A percentile compares a stretch with the other conserved stretches of the same genome.
Evolutionary conservation across 306 rosid species (phyloP).

Genomic region (Dryas drummondii): DNA sequence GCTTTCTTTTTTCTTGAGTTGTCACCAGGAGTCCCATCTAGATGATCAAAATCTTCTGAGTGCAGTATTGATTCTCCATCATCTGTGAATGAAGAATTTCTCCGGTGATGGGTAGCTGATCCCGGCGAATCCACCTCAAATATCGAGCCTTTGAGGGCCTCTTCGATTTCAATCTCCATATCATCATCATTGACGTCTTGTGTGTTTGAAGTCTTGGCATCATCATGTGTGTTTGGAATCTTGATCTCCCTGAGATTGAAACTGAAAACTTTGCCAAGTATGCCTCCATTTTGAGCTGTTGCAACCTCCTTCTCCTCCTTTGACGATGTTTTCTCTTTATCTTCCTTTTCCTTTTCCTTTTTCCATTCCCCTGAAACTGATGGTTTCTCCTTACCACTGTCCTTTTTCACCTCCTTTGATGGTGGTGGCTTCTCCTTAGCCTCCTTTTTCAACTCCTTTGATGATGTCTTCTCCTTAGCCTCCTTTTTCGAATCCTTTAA

Average conservation of each 20-base stretch:
- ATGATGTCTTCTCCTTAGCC: slow-evolving; percentile 1
- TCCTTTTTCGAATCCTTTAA: slow-evolving; percentile 36
- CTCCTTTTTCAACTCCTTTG: slow-evolving; percentile 16
- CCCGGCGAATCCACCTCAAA: slow-evolving; percentile 51
- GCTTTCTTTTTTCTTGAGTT: slow-evolving; percentile 74
- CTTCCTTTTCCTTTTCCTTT: background rate
- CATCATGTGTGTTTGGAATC: slow-evolving; percentile 38
- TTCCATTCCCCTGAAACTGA: slow-evolving; percentile 17
- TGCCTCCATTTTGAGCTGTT: slow-evolving; percentile 16
- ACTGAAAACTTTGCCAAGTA: slow-evolving; percentile 40
- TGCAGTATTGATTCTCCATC: slow-evolving; percentile 35
- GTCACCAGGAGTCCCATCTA: slow-evolving; percentile 46
- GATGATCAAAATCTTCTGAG: slow-evolving; percentile 45
- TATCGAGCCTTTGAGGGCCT: slow-evolving; percentile 54
- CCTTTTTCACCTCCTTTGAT: slow-evolving; percentile 25
- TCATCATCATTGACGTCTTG: slow-evolving; percentile 27
- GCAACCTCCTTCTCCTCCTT: slow-evolving; percentile 27
- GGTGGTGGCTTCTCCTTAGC: slow-evolving; percentile 32
- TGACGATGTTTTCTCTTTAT: slow-evolving; percentile 27
- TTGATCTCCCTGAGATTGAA: slow-evolving; percentile 39
- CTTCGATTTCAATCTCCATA: slow-evolving; percentile 42
- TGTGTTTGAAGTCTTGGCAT: slow-evolving; percentile 23
- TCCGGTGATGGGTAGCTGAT: slow-evolving; percentile 32
- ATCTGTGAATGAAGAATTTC: slow-evolving; percentile 19
- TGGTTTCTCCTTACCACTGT: slow-evolving; percentile 29